Evolutionary conservation across 768 basidiomycete species (phyloP), one percentile per base, ranked within the genome.

Genomic region (Leccinum boreale): DNA sequence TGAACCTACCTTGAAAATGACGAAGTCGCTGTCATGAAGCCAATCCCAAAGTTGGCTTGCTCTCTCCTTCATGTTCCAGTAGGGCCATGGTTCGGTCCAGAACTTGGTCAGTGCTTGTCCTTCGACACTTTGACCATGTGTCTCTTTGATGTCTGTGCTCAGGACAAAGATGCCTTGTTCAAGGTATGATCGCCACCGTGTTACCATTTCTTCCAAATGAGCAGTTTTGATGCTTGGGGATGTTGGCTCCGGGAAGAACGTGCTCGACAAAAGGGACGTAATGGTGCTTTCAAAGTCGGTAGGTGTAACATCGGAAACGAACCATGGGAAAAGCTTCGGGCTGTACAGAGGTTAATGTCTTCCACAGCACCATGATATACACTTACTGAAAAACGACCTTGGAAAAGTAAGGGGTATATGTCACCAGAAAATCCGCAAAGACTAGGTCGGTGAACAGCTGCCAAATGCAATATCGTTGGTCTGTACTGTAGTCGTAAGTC

Each of bases 291-390:
- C 63, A 71, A 97, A 97, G 71, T 99, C 96, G 24, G 79, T 75
- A 1, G 96, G 94, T 4, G 91, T 90, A 26, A 95, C 94, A 70
- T 97, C 93, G 11, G 91, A 94, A 48, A 98, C 95, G 69, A 98
- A 99, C 94, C 96, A 99, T 0, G 95, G 95, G 52, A 98, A 89
- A 9, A 90, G 77, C 71, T 99, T 98, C 0, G 94, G 92, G 74
- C 94, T 96, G 54, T 17, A 55, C 19, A 48, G 45, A 39, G 21
- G 49, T 70, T 9, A 73, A 55, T 12, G 15, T 14, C 53, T 53
- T 53, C 49, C 11, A 52, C 8, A 36, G 8, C 2, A 17, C 12
- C 8, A 2, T 9, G 8, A 29, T 10, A 28, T n/a, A 15, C 44
- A 79, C 85, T 58, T 52, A 96, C 94, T 99, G 96, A 74, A 98